Conservation (phyloP, 139 green algal genomes). For the Chloropicon primus region DNA sequence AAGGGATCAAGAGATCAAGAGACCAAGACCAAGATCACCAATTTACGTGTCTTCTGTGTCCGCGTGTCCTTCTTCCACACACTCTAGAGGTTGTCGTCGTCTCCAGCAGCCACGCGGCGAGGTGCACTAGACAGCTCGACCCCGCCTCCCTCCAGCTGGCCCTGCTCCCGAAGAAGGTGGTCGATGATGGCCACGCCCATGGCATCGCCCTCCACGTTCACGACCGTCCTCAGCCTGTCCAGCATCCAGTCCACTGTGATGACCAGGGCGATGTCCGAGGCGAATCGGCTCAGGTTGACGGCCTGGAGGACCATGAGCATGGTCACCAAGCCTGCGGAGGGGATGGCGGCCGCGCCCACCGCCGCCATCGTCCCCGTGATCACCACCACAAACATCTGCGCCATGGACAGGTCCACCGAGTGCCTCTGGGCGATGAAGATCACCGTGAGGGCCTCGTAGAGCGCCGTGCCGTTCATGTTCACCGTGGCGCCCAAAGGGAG, state of each 20-base stretch:
- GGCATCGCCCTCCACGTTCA: constrained; percentile 36
- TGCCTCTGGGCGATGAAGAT: constrained; percentile 51
- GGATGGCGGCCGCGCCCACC: constrained; percentile 41
- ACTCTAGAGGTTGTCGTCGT: too few species aligned
- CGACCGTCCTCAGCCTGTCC: constrained; percentile 29
- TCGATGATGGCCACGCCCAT: constrained; percentile 2
- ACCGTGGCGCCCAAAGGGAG: constrained; percentile 37
- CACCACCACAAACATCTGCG: constrained; percentile 25
- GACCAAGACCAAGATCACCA: too few species aligned
- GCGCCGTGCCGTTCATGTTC: constrained; percentile 47
- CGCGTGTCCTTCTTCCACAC: too few species aligned
- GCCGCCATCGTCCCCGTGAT: constrained; percentile 36
- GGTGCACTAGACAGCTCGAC: too few species aligned
- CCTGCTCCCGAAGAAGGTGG: too few species aligned
- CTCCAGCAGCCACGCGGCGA: too few species aligned
- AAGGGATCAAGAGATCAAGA: too few species aligned
- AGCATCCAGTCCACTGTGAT: constrained; percentile 43
- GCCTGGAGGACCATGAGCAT: constrained; percentile 48
- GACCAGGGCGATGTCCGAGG: constrained; percentile 34
- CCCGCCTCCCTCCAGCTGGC: too few species aligned
- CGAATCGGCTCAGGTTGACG: constrained; percentile 16
- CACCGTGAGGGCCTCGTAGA: constrained; percentile 45
- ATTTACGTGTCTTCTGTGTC: too few species aligned
- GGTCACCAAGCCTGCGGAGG: constrained; percentile 38
- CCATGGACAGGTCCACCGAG: constrained; percentile 19